Base-by-base conservation (phyloP, 306 rosid species). In the Lablab purpureus region DNA sequence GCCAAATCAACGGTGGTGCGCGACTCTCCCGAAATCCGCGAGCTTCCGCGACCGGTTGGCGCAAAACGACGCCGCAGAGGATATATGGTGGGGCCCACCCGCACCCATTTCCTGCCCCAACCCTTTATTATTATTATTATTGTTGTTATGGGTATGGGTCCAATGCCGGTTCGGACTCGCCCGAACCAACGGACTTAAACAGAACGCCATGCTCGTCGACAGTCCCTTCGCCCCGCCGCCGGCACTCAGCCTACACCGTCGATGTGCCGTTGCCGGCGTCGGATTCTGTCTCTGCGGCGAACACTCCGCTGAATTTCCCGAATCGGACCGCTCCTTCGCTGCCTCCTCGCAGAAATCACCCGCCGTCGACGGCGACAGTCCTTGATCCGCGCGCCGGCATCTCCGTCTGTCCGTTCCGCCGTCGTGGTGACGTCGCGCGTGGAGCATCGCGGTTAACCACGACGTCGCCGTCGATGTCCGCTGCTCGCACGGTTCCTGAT, bases 161-260 rank as follows among this genome's bases (percentile, higher is more conserved):
- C 79, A 82, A 22, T 72, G 62, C 76, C 66, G 87, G 82, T 84
- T 89, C 36, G 99, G 97, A 65, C 87, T 90, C 60, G 97, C 93
- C 74, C 98, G 80, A 36, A 96, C 96, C 79, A 96, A 52, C 10
- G 99, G 99, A 59, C 94, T 96, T 76, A 96, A 78, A 58, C 99
- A 96, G 63, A 93, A 86, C 52, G 93, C 81, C 41, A 91, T 71
- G 4, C 88, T 90, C 45, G 45, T 40, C 18, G 97, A 52, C 2
- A 85, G 56, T 69, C 84, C 90, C 36, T 84, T 89, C n/a, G 72
- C 82, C 1, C 84, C 82, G 9, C 75, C 83, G 3, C 84, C 81
- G 6, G 78, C 80, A 4, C 80, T 41, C 0, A 74, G 0, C 73
- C 85, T 83, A n/a, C 88, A 75, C 11, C 91, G 85, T 79, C 91